Conservation (phyloP, 768 basidiomycete genomes). For the button mushroom (Agaricus bisporus) region DNA sequence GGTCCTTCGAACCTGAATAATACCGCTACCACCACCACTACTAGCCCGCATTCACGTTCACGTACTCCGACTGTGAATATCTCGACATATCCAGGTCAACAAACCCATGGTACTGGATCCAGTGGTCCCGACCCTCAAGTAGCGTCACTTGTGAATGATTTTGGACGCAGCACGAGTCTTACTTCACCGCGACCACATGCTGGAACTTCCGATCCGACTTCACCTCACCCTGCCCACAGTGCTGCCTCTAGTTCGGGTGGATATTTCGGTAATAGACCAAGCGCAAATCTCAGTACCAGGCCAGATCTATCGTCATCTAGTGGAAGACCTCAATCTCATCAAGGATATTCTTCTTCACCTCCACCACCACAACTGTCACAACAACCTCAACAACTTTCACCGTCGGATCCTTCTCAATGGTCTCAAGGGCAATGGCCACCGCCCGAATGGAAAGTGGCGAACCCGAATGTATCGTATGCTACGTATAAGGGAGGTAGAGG, state of each 20-base stretch:
- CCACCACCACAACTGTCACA: constrained; percentile 1
- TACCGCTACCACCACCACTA: neutral
- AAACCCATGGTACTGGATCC: neutral
- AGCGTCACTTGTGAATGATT: constrained; percentile 28
- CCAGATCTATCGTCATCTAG: neutral
- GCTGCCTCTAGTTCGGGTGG: constrained; percentile 11
- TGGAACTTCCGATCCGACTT: neutral
- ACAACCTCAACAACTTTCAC: constrained; percentile 9
- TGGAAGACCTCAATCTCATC: constrained; percentile 1
- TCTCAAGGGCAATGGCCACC: constrained; percentile 36
- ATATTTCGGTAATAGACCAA: neutral
- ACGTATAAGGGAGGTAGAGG: constrained; percentile 16
- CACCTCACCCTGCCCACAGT: constrained; percentile 28
- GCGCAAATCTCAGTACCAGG: neutral
- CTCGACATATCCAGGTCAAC: constrained; percentile 1
- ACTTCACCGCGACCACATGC: constrained; percentile 11
- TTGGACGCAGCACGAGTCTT: constrained; percentile 28
- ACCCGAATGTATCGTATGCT: constrained; percentile 12
- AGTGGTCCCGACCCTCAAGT: constrained; percentile 8
- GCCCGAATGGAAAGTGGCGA: constrained; percentile 30
- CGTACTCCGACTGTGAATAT: neutral
- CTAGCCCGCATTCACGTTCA: neutral
- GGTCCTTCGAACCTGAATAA: neutral
- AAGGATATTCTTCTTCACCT: neutral
- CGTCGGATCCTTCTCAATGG: constrained; percentile 15